Percentiles rank a stretch among this genome's conserved stretches.
phyloP scores from a whole-genome alignment of 805 yeast genomes.

The Nakazawaea populi region DNA sequence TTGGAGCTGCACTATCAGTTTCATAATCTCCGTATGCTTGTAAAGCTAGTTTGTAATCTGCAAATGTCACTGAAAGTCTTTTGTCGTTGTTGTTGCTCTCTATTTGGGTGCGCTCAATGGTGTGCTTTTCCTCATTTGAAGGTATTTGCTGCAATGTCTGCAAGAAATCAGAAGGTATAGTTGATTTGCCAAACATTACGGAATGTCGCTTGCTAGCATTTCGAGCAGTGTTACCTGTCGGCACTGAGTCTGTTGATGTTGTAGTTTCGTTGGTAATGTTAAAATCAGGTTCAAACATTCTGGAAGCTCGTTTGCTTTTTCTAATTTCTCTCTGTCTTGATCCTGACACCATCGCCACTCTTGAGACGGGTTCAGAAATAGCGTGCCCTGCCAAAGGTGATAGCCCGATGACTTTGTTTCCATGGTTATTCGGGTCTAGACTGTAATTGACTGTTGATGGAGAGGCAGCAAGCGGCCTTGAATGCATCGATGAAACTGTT shows the following conservation, averaged over 20 bases:
- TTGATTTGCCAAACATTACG: slow-evolving; percentile 1
- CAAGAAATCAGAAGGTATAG: slow-evolving; percentile 2
- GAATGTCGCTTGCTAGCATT: slow-evolving; percentile 1
- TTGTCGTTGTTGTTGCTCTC: background rate
- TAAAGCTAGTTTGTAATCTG: slow-evolving; percentile 8
- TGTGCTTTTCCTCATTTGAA: background rate
- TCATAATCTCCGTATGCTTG: slow-evolving; percentile 1
- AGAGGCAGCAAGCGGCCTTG: background rate
- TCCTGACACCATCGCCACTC: too few relatives aligned
- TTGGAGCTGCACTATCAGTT: too few relatives aligned
- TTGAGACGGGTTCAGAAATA: background rate
- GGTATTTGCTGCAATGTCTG: background rate
- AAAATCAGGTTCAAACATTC: slow-evolving; percentile 4
- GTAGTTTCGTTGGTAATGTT: background rate
- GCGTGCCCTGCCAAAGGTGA: background rate
- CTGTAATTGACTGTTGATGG: background rate
- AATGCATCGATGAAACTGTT: background rate
- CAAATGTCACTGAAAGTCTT: slow-evolving; percentile 5
- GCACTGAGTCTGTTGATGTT: background rate
- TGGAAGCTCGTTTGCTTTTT: slow-evolving; percentile 1
- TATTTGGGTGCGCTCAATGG: too few relatives aligned
- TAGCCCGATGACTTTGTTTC: background rate
- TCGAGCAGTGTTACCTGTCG: background rate
- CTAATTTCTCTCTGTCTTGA: too few relatives aligned
- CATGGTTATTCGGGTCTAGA: background rate